Evolutionary conservation across 2,329 filamentous ascomycete species (phyloP).

Genomic region (Cytospora piceicola): DNA sequence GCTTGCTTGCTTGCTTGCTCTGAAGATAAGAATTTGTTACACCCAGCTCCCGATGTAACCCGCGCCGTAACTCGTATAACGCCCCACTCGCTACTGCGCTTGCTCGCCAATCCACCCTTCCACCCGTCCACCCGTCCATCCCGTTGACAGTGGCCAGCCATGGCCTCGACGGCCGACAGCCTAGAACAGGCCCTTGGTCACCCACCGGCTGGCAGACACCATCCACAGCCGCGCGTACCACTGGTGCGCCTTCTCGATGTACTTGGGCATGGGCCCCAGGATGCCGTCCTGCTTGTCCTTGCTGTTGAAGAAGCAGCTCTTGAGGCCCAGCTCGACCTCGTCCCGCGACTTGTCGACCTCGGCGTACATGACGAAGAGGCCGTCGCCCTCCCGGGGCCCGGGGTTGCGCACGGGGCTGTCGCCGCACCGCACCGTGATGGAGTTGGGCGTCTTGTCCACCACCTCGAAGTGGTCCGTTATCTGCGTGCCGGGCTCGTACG

Average conservation of each 20-base stretch:
- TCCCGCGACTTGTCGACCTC: slow-evolving; percentile 61
- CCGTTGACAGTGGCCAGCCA: too few relatives aligned
- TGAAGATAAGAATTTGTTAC: background rate
- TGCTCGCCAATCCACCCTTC: background rate
- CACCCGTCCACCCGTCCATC: background rate
- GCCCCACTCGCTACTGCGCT: background rate
- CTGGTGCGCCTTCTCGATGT: slow-evolving; percentile 42
- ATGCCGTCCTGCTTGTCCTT: slow-evolving; percentile 41
- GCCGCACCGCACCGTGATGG: slow-evolving; percentile 68
- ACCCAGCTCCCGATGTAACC: background rate
- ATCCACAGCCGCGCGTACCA: slow-evolving; percentile 49
- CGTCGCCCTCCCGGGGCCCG: slow-evolving; percentile 62
- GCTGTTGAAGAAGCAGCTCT: slow-evolving; percentile 64
- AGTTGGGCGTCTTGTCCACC: slow-evolving; percentile 62
- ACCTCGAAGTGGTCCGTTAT: slow-evolving; percentile 77
- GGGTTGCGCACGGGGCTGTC: slow-evolving; percentile 61
- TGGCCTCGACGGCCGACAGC: too few relatives aligned
- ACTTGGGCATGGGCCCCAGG: slow-evolving; percentile 41
- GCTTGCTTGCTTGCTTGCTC: too few relatives aligned
- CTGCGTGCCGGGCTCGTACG: slow-evolving; percentile 64
- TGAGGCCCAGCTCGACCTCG: slow-evolving; percentile 66
- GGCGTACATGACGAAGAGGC: slow-evolving; percentile 68
- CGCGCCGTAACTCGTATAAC: background rate
- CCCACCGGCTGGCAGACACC: slow-evolving; percentile 44
- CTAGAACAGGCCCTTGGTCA: slow-evolving; percentile 33